A percentile compares a stretch with the other conserved stretches of the same genome.
These are phyloP conservation scores for Gentiana straminea DNA, from an alignment of 257 asterid genomes.

Conservation along the genomic window DNA sequence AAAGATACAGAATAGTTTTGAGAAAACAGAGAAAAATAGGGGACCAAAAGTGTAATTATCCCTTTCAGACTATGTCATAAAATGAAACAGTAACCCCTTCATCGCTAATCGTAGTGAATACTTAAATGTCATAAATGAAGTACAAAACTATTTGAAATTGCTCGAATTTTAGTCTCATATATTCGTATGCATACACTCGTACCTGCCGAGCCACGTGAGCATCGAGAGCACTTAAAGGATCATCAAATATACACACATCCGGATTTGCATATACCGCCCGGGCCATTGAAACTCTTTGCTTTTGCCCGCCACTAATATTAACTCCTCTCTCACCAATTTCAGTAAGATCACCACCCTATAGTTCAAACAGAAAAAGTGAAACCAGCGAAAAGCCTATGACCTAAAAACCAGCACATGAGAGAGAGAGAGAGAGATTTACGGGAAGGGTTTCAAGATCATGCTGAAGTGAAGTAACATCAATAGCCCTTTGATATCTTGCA, in stretches of 20 bases:
- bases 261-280: conserved; percentile 84
- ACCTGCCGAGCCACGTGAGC: conserved; percentile 87
- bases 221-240: conserved; percentile 87
- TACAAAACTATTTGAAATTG: neutral
- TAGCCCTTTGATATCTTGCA: conserved; percentile 54
- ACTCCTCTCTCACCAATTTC: conserved; percentile 97
- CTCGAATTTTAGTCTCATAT: neutral
- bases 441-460: conserved; percentile 83
- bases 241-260: conserved; percentile 85
- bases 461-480: conserved; percentile 61
- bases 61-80: neutral
- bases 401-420: neutral
- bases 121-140: neutral
- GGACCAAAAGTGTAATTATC: too few relatives aligned
- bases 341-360: conserved; percentile 80
- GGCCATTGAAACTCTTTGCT: conserved; percentile 92
- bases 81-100: neutral
- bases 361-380: neutral
- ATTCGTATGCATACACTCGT: conserved; percentile 1
- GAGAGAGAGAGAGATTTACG: conserved; percentile 24
- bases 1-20: too few relatives aligned
- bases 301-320: conserved; percentile 92
- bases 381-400: too few relatives aligned
- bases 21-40: too few relatives aligned
- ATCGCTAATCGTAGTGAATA: neutral